A percentile compares a stretch with the other conserved stretches of the same genome.
phyloP scores from a whole-genome alignment of 495 filamentous ascomycete species.

The Sporormia fimetaria region DNA sequence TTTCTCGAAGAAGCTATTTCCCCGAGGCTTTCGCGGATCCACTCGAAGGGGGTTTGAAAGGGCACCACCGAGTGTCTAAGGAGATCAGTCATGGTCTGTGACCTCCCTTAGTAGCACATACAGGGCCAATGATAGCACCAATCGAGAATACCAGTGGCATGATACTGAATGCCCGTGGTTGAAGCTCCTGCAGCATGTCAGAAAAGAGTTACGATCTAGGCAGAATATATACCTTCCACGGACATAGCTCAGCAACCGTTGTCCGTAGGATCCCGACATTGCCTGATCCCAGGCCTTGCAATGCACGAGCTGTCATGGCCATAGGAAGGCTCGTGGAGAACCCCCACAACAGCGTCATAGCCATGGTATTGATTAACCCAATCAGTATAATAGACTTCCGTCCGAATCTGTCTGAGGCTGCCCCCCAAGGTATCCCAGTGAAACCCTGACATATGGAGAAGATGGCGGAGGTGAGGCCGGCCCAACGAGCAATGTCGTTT shows the following conservation, averaged over 20 bases:
- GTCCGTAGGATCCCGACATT: slow-evolving; percentile 61
- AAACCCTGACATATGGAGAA: slow-evolving; percentile 62
- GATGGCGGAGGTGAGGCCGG: slow-evolving; percentile 56
- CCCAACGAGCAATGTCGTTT: slow-evolving; percentile 66
- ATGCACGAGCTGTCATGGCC: slow-evolving; percentile 56
- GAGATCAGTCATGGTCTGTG: not conserved
- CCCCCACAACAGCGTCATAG: slow-evolving; percentile 60
- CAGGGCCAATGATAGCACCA: slow-evolving; percentile 78
- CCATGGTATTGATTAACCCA: slow-evolving; percentile 62
- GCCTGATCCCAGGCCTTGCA: slow-evolving; percentile 56
- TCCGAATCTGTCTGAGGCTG: slow-evolving; percentile 59
- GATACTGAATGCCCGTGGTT: slow-evolving; percentile 69
- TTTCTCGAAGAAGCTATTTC: slow-evolving; percentile 51
- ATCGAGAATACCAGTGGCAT: slow-evolving; percentile 75
- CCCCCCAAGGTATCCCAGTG: slow-evolving; percentile 72
- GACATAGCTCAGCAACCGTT: slow-evolving; percentile 67
- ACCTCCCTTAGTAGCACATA: not conserved
- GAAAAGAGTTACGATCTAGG: not conserved
- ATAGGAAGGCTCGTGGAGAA: slow-evolving; percentile 60
- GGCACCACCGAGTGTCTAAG: slow-evolving; percentile 59
- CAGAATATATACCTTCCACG: slow-evolving; percentile 41
- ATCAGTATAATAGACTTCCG: slow-evolving; percentile 64
- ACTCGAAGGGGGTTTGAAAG: slow-evolving; percentile 65
- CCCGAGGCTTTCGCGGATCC: slow-evolving; percentile 56
- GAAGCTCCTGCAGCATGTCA: slow-evolving; percentile 42